Conservation (phyloP, 495 filamentous ascomycete species). For the Penicillium taxi region DNA sequence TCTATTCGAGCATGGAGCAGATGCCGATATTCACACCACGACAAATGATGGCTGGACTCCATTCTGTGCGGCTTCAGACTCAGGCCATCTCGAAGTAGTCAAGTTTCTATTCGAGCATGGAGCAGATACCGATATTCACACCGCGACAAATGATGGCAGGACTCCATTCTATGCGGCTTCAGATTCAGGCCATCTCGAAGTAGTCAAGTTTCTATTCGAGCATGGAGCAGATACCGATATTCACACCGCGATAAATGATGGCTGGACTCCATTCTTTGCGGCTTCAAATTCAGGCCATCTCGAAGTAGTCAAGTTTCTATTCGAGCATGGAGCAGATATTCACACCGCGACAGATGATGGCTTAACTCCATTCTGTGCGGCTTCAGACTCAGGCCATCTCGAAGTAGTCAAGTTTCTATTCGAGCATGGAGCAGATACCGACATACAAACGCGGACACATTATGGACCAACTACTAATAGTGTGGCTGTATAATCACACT, state of each 20-base stretch:
- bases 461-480: background rate
- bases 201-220: background rate
- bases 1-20: background rate
- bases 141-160: no score
- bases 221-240: constrained; percentile 1
- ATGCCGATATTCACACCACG: no score
- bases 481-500: no score
- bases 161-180: background rate
- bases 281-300: background rate
- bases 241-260: no score
- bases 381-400: no score
- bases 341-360: no score
- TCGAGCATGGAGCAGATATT: background rate
- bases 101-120: background rate
- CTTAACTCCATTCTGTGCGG: background rate
- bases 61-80: background rate
- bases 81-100: background rate
- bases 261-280: background rate
- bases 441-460: background rate
- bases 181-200: background rate
- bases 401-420: background rate
- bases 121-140: no score
- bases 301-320: background rate
- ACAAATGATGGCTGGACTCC: no score
- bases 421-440: background rate